Evolutionary conservation across 371 early-diverging fungal species (phyloP).

Genomic region (Mortierella sp.): DNA sequence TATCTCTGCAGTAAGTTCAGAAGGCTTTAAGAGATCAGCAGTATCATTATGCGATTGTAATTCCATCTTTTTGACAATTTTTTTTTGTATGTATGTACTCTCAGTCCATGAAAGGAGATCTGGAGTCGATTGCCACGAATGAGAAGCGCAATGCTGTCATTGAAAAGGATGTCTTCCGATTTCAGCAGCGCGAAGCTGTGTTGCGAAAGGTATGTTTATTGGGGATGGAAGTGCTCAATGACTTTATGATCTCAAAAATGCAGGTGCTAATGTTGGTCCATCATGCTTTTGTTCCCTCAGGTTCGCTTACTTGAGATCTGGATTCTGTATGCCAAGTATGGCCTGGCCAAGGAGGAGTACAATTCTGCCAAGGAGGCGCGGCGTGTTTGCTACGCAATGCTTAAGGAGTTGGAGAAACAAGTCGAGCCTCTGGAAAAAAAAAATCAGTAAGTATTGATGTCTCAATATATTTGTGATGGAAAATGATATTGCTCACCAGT

Average conservation of each 20-base stretch:
- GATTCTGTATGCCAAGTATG: slow-evolving; percentile 72
- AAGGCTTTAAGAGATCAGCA: neutral
- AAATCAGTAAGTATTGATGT: slow-evolving; percentile 35
- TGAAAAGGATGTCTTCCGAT: slow-evolving; percentile 79
- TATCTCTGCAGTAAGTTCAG: slow-evolving; percentile 56
- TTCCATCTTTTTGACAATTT: neutral
- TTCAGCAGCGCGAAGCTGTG: slow-evolving; percentile 73
- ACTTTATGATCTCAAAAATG: too few species aligned
- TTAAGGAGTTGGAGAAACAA: slow-evolving; percentile 56
- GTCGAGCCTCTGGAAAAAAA: slow-evolving; percentile 57
- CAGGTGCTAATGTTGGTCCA: neutral
- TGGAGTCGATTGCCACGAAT: slow-evolving; percentile 62
- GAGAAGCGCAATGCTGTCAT: slow-evolving; percentile 69
- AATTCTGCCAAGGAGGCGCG: slow-evolving; percentile 63
- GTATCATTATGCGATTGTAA: too few species aligned
- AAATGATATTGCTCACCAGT: neutral
- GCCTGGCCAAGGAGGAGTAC: slow-evolving; percentile 66
- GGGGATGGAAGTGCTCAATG: too few species aligned
- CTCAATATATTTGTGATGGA: neutral
- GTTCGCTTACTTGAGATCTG: slow-evolving; percentile 66
- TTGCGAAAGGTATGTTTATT: slow-evolving; percentile 26
- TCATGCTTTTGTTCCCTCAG: slow-evolving; percentile 14
- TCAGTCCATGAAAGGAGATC: slow-evolving; percentile 68
- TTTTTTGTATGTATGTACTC: slow-evolving; percentile 1
- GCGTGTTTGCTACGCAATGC: slow-evolving; percentile 50